A percentile compares a stretch with the other conserved stretches of the same genome.
These are phyloP conservation scores for Aspergillus funiculosus DNA, from an alignment of 495 filamentous ascomycete species.

Conservation along the genomic window DNA sequence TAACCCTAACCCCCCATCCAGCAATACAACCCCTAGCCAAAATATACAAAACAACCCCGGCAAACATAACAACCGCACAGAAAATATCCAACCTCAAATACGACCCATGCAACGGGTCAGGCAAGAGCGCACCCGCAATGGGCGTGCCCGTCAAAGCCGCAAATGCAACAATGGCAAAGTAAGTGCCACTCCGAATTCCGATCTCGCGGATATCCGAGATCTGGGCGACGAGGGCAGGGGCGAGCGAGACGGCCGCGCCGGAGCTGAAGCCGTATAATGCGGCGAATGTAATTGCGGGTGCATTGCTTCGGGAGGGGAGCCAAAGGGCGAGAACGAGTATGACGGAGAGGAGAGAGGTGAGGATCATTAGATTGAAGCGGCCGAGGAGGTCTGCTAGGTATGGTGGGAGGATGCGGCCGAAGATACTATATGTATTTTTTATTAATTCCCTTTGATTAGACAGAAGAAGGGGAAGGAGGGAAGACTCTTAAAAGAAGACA, in stretches of 20 bases:
- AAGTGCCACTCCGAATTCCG: conserved; percentile 62
- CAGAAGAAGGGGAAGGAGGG: background rate
- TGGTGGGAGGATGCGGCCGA: conserved; percentile 71
- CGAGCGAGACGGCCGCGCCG: conserved; percentile 63
- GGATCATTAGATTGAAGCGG: conserved; percentile 66
- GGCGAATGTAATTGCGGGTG: conserved; percentile 59
- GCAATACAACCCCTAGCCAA: conserved; percentile 32
- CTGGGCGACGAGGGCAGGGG: conserved; percentile 56
- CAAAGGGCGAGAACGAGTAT: conserved; percentile 65
- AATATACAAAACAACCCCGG: conserved; percentile 46
- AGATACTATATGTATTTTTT: conserved; percentile 41
- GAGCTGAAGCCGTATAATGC: conserved; percentile 67
- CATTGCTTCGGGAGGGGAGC: conserved; percentile 56
- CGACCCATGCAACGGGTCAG: conserved; percentile 43
- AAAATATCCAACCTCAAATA: conserved; percentile 62
- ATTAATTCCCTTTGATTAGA: too few species aligned
- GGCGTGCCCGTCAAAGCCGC: conserved; percentile 65
- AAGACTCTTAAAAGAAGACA: too few species aligned
- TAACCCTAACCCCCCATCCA: conserved; percentile 27
- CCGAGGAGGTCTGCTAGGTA: conserved; percentile 66
- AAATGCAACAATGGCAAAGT: conserved; percentile 57
- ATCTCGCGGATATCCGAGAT: conserved; percentile 69
- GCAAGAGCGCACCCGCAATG: conserved; percentile 65
- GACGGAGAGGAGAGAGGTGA: conserved; percentile 52
- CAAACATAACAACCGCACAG: conserved; percentile 54